These are phyloP conservation scores for Monotropa hypopitys DNA, from an alignment of 179 eudicot species.

Conservation along the genomic window DNA sequence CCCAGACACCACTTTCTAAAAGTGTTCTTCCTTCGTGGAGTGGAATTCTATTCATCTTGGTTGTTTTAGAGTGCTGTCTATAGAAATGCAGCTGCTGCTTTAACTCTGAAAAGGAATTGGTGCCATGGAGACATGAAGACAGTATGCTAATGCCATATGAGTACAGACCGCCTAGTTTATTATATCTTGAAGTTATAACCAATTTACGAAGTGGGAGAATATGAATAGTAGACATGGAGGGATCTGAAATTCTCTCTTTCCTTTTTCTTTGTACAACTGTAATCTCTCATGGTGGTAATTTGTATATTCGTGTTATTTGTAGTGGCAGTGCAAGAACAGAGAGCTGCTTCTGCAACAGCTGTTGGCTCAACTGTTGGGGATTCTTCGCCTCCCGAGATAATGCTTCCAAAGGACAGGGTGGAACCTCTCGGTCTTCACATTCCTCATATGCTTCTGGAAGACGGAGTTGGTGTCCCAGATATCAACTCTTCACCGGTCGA, in stretches of 20 bases:
- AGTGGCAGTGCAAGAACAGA: constrained; percentile 89
- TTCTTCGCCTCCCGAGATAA: constrained; percentile 56
- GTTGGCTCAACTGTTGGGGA: constrained; percentile 66
- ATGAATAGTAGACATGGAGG: neutral
- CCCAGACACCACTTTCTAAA: neutral
- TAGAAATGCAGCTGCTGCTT: neutral
- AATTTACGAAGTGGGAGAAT: neutral
- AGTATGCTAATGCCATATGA: too few species aligned
- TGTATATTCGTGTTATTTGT: constrained; percentile 6
- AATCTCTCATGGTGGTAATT: constrained; percentile 1
- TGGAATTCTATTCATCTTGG: neutral
- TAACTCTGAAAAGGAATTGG: neutral
- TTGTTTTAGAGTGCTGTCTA: neutral
- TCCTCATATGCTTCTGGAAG: constrained; percentile 55
- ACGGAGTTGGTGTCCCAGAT: constrained; percentile 46
- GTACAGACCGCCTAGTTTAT: too few species aligned
- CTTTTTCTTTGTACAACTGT: neutral
- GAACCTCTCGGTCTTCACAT: constrained; percentile 73
- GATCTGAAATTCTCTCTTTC: neutral
- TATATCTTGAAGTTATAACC: neutral
- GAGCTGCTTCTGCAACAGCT: constrained; percentile 68
- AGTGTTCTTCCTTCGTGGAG: neutral
- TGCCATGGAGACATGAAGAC: neutral
- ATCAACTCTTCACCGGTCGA: constrained; percentile 63
- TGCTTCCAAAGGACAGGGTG: constrained; percentile 50